Evolutionary conservation across 208 protist genomes (phyloP).

Genomic region (Entamoeba invadens): DNA sequence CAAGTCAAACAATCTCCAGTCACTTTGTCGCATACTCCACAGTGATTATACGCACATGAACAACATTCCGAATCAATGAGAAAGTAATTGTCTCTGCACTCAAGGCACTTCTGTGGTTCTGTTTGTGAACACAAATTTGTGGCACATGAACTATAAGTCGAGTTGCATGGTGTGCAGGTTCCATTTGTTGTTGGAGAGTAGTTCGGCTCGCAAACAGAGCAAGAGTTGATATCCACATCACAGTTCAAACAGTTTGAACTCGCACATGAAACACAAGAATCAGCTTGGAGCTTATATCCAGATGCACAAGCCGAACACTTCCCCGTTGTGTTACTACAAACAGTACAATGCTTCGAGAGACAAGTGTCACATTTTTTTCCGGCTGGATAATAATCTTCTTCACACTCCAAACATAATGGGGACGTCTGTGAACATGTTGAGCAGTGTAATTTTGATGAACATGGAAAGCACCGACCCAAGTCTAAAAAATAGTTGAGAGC

Average conservation of each 20-base stretch:
- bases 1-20: not conserved
- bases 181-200: not conserved
- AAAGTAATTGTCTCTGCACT: too few relatives aligned
- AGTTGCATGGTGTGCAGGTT: not conserved
- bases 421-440: not conserved
- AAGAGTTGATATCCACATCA: not conserved
- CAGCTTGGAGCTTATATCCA: not conserved
- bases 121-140: not conserved
- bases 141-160: not conserved
- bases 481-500: not conserved
- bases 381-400: not conserved
- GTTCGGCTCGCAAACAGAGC: not conserved
- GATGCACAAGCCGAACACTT: not conserved
- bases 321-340: not conserved
- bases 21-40: not conserved
- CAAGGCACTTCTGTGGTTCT: not conserved
- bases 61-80: too few relatives aligned
- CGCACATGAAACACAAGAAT: not conserved
- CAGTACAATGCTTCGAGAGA: not conserved
- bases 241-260: not conserved
- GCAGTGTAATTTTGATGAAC: not conserved
- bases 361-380: not conserved
- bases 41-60: too few relatives aligned
- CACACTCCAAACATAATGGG: not conserved
- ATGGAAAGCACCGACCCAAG: not conserved